phyloP scores from a whole-genome alignment of 1,139 yeast species.

The Pneumocystis jirovecii region DNA sequence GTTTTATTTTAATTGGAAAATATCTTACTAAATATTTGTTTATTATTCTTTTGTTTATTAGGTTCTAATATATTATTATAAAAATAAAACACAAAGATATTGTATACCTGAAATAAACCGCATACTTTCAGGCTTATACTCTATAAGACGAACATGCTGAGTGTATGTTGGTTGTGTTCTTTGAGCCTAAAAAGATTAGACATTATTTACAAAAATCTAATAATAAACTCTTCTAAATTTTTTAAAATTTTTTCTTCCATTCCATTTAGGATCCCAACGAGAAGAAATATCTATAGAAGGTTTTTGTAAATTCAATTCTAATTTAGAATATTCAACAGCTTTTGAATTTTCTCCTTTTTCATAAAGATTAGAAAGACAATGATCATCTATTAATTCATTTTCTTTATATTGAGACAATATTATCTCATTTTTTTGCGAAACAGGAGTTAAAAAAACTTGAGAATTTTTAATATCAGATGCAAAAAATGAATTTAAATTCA shows the following conservation, averaged over 20 bases:
- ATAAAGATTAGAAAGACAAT: background rate
- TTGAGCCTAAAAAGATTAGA: background rate
- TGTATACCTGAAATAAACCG: background rate
- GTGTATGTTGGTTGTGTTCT: background rate
- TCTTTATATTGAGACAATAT: background rate
- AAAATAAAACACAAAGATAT: background rate
- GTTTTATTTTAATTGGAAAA: background rate
- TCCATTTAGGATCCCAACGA: conserved; percentile 6
- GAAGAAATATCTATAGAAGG: background rate
- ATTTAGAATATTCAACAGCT: conserved; percentile 3
- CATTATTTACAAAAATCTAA: background rate
- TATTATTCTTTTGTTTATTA: background rate
- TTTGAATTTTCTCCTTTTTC: background rate
- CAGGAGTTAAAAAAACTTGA: background rate
- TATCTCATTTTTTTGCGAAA: background rate
- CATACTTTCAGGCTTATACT: background rate
- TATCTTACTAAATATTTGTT: background rate
- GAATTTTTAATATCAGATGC: background rate
- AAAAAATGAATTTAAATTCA: background rate
- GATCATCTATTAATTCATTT: background rate
- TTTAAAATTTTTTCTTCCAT: conserved; percentile 8
- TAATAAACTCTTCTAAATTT: conserved; percentile 3
- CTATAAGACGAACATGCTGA: background rate
- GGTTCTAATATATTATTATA: background rate
- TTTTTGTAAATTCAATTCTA: background rate